Evolutionary conservation across 2,329 filamentous ascomycete genomes (phyloP).

Genomic region (Ceratocystis cubensis): DNA sequence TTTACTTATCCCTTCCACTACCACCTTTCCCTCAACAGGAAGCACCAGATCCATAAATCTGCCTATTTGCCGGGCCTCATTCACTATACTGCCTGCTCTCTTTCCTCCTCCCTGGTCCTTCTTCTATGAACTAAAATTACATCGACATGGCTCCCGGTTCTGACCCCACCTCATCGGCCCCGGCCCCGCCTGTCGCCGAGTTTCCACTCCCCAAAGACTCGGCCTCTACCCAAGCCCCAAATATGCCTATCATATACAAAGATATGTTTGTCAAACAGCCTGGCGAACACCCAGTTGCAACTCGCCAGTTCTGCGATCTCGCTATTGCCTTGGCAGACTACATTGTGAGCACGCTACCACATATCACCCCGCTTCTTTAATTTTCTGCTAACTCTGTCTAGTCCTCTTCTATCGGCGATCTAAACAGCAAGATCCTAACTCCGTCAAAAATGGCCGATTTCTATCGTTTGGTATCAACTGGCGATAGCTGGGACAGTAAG

Average conservation of each 20-base stretch:
- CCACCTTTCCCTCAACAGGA: not conserved
- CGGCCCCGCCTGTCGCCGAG: not conserved
- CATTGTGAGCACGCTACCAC: slow-evolving; percentile 13
- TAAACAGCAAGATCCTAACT: slow-evolving; percentile 40
- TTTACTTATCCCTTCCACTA: not conserved
- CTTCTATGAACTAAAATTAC: not conserved
- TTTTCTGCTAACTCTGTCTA: slow-evolving; percentile 26
- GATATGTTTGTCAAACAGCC: slow-evolving; percentile 19
- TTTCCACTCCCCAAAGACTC: not conserved
- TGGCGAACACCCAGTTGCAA: slow-evolving; percentile 12
- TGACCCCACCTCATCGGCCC: not conserved
- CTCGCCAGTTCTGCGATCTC: slow-evolving; percentile 18
- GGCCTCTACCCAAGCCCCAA: not conserved
- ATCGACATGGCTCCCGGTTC: not conserved
- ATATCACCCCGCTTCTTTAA: not conserved
- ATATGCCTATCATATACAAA: slow-evolving; percentile 14
- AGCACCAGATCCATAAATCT: not conserved
- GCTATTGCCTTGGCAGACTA: slow-evolving; percentile 17
- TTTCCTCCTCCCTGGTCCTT: not conserved
- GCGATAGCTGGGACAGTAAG: slow-evolving; percentile 60
- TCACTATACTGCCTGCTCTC: not conserved
- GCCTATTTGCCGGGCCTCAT: not conserved
- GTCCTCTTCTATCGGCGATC: slow-evolving; percentile 48
- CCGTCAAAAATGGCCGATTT: slow-evolving; percentile 63
- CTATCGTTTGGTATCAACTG: slow-evolving; percentile 51